Evolutionary conservation across 345 rosid genomes (phyloP).

Genomic region (Nephelium lappaceum): DNA sequence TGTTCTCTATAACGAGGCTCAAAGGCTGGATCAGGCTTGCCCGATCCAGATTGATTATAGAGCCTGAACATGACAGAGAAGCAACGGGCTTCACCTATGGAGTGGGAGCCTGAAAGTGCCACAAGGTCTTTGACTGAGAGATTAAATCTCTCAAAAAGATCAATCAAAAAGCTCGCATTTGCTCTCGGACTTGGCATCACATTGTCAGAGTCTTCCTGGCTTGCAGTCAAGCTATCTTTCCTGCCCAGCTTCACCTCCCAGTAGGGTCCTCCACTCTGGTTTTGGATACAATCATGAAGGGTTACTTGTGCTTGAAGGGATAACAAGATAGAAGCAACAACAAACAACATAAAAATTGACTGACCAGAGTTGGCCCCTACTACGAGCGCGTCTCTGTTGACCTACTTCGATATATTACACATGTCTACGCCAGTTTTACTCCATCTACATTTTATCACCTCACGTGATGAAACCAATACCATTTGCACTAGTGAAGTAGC

Average conservation of each 20-base stretch:
- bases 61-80: slow-evolving; percentile 85
- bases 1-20: slow-evolving; percentile 53
- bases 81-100: slow-evolving; percentile 87
- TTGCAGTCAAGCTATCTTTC: slow-evolving; percentile 75
- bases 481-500: no score
- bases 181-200: slow-evolving; percentile 97
- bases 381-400: no score
- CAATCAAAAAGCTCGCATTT: slow-evolving; percentile 61
- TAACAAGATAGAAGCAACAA: background rate
- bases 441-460: background rate
- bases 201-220: slow-evolving; percentile 64
- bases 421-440: background rate
- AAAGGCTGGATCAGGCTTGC: slow-evolving; percentile 63
- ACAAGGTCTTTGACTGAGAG: slow-evolving; percentile 82
- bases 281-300: background rate
- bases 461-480: no score
- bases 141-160: slow-evolving; percentile 58
- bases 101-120: slow-evolving; percentile 96
- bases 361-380: background rate
- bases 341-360: no score
- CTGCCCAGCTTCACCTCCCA: slow-evolving; percentile 93
- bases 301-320: background rate
- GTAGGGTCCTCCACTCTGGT: slow-evolving; percentile 82
- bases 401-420: background rate
- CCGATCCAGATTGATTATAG: slow-evolving; percentile 88